A percentile compares a stretch with the other conserved stretches of the same genome.
phyloP scores from a whole-genome alignment of 1,284 basidiomycete genomes.

The Fomitopsis schrenkii region DNA sequence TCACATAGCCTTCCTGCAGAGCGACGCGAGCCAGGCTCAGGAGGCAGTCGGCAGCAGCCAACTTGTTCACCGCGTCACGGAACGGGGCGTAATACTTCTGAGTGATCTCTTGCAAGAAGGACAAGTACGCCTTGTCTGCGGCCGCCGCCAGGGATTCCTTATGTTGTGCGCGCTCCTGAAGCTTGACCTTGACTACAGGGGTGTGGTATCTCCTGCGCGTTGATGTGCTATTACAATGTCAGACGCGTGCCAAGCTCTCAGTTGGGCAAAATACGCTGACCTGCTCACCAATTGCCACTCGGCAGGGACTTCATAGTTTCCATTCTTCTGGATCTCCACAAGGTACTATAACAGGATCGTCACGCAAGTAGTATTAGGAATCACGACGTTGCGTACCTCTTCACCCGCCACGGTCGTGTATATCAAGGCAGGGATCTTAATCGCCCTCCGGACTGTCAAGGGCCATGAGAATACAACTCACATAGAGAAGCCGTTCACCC shows the following conservation, averaged over 20 bases:
- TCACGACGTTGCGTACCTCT: conserved; percentile 47
- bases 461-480: neutral
- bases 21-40: conserved; percentile 68
- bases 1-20: conserved; percentile 71
- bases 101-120: conserved; percentile 70
- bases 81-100: conserved; percentile 65
- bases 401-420: conserved; percentile 68
- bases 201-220: conserved; percentile 77
- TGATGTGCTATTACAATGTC: conserved; percentile 58
- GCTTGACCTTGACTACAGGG: conserved; percentile 62
- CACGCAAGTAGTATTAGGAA: neutral
- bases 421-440: conserved; percentile 75
- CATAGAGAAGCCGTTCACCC: conserved; percentile 16
- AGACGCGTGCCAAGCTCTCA: neutral
- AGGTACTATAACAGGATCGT: conserved; percentile 49
- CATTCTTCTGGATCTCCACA: conserved; percentile 72
- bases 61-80: conserved; percentile 70
- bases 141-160: conserved; percentile 73
- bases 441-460: conserved; percentile 60
- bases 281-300: conserved; percentile 80
- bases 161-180: conserved; percentile 74
- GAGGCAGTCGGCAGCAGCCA: conserved; percentile 81
- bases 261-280: conserved; percentile 31
- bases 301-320: conserved; percentile 68
- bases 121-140: conserved; percentile 60